Evolutionary conservation across 2,329 filamentous ascomycete species (phyloP).

Genomic region (Penicillium sp.): DNA sequence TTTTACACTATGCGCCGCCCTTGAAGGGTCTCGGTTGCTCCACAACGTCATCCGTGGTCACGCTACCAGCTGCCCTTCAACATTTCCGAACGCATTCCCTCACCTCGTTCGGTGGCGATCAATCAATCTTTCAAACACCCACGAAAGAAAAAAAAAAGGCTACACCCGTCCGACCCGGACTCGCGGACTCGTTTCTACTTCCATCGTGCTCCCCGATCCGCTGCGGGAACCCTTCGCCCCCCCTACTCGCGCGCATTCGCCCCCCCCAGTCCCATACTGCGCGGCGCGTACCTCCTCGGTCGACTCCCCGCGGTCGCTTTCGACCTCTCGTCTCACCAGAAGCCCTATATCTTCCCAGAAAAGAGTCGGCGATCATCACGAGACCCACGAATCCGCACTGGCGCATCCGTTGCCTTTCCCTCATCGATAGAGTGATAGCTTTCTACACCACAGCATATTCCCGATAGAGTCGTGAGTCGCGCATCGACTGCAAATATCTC

Average conservation of each 20-base stretch:
- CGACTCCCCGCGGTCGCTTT: slow-evolving; percentile 20
- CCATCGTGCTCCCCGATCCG: background rate
- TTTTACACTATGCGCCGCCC: slow-evolving; percentile 33
- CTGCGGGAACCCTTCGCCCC: background rate
- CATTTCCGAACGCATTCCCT: slow-evolving; percentile 29
- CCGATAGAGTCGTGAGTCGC: slow-evolving; percentile 44
- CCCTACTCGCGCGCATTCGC: slow-evolving; percentile 4
- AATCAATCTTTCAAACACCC: background rate
- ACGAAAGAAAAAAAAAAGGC: background rate
- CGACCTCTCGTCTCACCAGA: slow-evolving; percentile 17
- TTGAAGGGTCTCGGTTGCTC: slow-evolving; percentile 39
- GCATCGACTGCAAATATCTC: background rate
- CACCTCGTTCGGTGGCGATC: slow-evolving; percentile 18
- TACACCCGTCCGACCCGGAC: background rate
- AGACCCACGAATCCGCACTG: slow-evolving; percentile 32
- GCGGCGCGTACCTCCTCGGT: background rate
- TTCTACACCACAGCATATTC: slow-evolving; percentile 18
- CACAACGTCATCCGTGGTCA: slow-evolving; percentile 43
- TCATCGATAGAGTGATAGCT: slow-evolving; percentile 33
- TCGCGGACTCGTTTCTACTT: background rate
- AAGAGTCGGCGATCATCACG: slow-evolving; percentile 29
- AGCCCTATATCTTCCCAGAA: slow-evolving; percentile 40
- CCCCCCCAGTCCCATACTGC: background rate
- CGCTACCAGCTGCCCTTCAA: slow-evolving; percentile 34
- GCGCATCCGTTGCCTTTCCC: slow-evolving; percentile 25